These are phyloP conservation scores for Lachnellula willkommii DNA, from an alignment of 2,329 filamentous ascomycete genomes.

Conservation along the genomic window DNA sequence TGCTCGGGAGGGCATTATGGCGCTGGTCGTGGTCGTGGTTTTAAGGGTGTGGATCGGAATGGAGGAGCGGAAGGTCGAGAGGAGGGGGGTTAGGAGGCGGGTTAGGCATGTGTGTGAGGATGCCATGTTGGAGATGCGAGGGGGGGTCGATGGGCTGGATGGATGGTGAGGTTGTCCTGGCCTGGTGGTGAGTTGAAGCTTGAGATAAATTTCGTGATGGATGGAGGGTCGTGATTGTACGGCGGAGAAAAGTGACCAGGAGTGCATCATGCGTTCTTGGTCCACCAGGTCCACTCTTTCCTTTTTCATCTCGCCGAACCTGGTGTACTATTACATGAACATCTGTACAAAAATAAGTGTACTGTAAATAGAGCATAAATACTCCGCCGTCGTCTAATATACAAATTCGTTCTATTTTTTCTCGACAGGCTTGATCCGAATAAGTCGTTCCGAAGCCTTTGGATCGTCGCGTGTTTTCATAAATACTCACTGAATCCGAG, in stretches of 20 bases:
- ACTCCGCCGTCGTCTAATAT: too few species aligned
- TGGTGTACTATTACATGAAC: neutral
- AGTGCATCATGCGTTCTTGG: neutral
- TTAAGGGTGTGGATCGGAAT: constrained; percentile 1
- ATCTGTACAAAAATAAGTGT: too few species aligned
- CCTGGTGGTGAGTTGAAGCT: constrained; percentile 1
- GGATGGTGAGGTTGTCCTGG: neutral
- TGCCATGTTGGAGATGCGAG: constrained; percentile 13
- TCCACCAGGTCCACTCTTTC: neutral
- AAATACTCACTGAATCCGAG: too few species aligned
- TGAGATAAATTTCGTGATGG: constrained; percentile 8
- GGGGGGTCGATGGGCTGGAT: neutral
- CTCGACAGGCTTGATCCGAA: too few species aligned
- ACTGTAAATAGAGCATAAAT: too few species aligned
- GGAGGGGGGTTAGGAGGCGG: constrained; percentile 24
- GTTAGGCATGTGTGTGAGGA: constrained; percentile 17
- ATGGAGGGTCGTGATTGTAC: neutral
- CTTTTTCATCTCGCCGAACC: neutral
- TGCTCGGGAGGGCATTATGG: constrained; percentile 3
- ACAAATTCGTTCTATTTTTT: too few species aligned
- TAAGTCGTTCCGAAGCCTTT: too few species aligned
- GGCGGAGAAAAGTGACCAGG: neutral
- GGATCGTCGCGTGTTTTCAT: too few species aligned
- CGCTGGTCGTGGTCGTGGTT: neutral
- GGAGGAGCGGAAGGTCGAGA: constrained; percentile 18